phyloP scores from a whole-genome alignment of 805 yeast species.

The Saturnispora halmiae region DNA sequence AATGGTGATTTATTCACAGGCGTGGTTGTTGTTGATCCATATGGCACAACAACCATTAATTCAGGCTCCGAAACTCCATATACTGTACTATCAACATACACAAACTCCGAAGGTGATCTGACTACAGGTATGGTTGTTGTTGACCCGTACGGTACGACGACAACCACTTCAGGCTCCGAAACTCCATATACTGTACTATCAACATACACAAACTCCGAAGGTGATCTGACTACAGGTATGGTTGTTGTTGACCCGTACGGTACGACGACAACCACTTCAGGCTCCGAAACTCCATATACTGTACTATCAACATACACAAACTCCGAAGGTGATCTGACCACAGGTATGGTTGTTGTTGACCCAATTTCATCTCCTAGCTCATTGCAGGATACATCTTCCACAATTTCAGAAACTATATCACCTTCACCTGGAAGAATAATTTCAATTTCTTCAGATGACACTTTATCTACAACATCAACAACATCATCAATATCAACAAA shows the following conservation, averaged over 20 bases:
- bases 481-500: too few species aligned
- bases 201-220: neutral
- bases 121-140: neutral
- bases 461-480: too few species aligned
- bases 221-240: neutral
- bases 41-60: neutral
- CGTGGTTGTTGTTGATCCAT: neutral
- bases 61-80: neutral
- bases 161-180: neutral
- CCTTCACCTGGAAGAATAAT: too few species aligned
- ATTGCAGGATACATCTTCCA: neutral
- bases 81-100: neutral
- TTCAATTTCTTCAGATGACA: too few species aligned
- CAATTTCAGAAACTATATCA: neutral
- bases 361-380: neutral
- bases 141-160: neutral
- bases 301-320: neutral
- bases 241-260: neutral
- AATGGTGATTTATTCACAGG: neutral
- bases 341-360: neutral
- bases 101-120: neutral
- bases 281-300: neutral
- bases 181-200: neutral
- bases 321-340: neutral
- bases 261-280: neutral